phyloP scores from a whole-genome alignment of 1,284 basidiomycete genomes.

The Amylostereum chailletii region DNA sequence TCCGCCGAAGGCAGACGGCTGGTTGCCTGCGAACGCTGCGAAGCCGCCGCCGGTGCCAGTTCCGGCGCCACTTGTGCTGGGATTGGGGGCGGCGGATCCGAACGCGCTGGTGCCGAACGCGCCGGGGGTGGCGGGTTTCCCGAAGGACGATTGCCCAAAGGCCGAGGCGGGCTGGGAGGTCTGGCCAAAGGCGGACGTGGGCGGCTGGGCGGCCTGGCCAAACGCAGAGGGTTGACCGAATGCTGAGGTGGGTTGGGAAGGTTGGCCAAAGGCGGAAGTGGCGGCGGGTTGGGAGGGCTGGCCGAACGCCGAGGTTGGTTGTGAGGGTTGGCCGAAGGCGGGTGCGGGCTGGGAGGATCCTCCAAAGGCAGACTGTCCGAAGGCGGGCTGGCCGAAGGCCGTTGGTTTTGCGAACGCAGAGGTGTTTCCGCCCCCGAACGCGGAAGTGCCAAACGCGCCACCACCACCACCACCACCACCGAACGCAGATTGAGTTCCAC shows the following conservation, averaged over 20 bases:
- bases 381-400: slow-evolving; percentile 27
- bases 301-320: slow-evolving; percentile 30
- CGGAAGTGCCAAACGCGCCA: slow-evolving; percentile 10
- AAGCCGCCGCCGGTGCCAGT: slow-evolving; percentile 20
- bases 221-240: slow-evolving; percentile 27
- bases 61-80: slow-evolving; percentile 12
- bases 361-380: slow-evolving; percentile 20
- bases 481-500: slow-evolving; percentile 4
- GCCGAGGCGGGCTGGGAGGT: slow-evolving; percentile 16
- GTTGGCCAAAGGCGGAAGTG: slow-evolving; percentile 27
- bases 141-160: slow-evolving; percentile 19
- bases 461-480: neutral
- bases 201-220: slow-evolving; percentile 13
- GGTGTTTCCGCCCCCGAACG: slow-evolving; percentile 12
- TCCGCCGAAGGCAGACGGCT: slow-evolving; percentile 24
- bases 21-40: slow-evolving; percentile 24
- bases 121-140: slow-evolving; percentile 8
- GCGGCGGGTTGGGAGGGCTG: slow-evolving; percentile 22
- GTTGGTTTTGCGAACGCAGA: slow-evolving; percentile 20
- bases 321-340: slow-evolving; percentile 25
- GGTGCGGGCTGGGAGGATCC: slow-evolving; percentile 15
- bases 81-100: slow-evolving; percentile 10
- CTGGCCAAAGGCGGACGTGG: slow-evolving; percentile 25
- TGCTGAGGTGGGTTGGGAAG: slow-evolving; percentile 18
- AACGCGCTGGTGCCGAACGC: slow-evolving; percentile 9